Evolutionary conservation across 23 red algal species (phyloP), one percentile per base, ranked within the genome.

Genomic region (Agarophyton chilense): DNA sequence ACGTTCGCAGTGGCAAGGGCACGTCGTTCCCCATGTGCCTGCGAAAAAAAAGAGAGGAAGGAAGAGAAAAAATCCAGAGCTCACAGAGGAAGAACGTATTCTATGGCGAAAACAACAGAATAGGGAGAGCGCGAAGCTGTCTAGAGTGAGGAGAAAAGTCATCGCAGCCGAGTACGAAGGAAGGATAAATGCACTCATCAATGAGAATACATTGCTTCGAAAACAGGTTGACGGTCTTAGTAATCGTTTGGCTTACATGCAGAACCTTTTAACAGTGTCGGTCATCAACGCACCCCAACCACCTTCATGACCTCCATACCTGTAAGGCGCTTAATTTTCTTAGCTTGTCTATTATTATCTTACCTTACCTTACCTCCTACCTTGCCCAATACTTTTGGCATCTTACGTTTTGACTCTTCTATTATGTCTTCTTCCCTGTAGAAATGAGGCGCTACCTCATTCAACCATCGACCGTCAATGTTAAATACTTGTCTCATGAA

Each of bases 401-500:
- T 89, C 71, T 89, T 89, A 34, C 70, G 51, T 40, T 79, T 89
- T 41, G 73, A 78, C 18, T 66, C 71, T 40, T 92, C 95, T 64
- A 89, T 54, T 38, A 97, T 76, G 65, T 97, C 95, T 86, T 90
- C 78, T 52, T 82, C 55, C 67, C 73, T 82, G 75, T 95, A 82
- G 45, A 82, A 95, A 38, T 93, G 90, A 11, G 88, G 80, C 33
- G 95, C 95, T 19, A 93, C 86, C 80, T 97, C 88, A 78, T 73
- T 36, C 26, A 97, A 84, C 95, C 95, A 98, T 2, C 34, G 13
- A 21, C 77, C 79, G 29, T 98, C 95, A 57, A 98, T 83, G 31
- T 95, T 74, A 38, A 90, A 92, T 22, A 98, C 95, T 33, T 88
- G 82, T 39, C 95, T 78, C 81, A 98, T 92, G 75, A 88, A 98